These are phyloP conservation scores for Amanita molliuscula DNA, from an alignment of 768 basidiomycete genomes.

Conservation along the genomic window DNA sequence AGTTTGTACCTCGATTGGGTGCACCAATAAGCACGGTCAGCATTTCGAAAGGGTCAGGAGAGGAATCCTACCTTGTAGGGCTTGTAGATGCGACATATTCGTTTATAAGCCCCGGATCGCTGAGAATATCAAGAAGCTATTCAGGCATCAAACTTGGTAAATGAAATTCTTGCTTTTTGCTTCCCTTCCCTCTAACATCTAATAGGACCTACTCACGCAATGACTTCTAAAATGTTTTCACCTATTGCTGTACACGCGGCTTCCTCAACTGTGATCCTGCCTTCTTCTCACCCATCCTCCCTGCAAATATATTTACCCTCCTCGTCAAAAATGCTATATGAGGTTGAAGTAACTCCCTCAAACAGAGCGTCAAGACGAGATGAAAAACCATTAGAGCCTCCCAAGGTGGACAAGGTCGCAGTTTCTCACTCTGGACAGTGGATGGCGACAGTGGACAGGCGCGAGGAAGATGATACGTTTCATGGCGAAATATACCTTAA, in stretches of 20 bases:
- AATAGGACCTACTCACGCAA: constrained; percentile 22
- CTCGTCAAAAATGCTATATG: constrained; percentile 61
- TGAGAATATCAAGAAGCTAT: constrained; percentile 64
- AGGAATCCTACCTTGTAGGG: constrained; percentile 83
- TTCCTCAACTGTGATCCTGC: constrained; percentile 73
- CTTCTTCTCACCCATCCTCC: constrained; percentile 93
- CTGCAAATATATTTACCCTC: constrained; percentile 81
- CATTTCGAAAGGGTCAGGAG: constrained; percentile 38
- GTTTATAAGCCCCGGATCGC: constrained; percentile 61
- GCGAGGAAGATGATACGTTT: constrained; percentile 57
- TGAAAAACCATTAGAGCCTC: constrained; percentile 64
- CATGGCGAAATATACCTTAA: constrained; percentile 74
- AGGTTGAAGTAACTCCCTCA: constrained; percentile 89
- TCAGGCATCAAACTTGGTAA: constrained; percentile 72
- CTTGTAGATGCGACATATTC: constrained; percentile 74
- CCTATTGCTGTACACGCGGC: constrained; percentile 71
- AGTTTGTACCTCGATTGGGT: constrained; percentile 89
- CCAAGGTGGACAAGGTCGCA: constrained; percentile 60
- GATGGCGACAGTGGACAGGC: constrained; percentile 85
- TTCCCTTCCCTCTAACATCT: constrained; percentile 1
- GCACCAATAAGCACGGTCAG: constrained; percentile 71
- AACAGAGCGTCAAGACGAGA: constrained; percentile 82
- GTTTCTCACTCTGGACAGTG: constrained; percentile 68
- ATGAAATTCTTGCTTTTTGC: constrained; percentile 11
- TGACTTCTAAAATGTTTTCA: constrained; percentile 30